phyloP scores from a whole-genome alignment of 1,284 basidiomycete species.

The Pyrrhoderma lamaoense region DNA sequence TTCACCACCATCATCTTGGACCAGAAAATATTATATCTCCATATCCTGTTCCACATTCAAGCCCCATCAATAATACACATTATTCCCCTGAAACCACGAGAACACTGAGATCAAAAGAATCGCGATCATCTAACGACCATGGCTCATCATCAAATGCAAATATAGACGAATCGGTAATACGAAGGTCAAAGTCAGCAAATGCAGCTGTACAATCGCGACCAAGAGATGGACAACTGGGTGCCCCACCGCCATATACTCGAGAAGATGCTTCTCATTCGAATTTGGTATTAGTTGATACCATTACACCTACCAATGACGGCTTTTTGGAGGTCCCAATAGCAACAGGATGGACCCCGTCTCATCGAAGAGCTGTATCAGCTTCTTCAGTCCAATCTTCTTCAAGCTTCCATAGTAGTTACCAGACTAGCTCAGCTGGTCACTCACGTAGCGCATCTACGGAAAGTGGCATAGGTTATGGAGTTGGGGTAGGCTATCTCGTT shows the following conservation, averaged over 20 bases:
- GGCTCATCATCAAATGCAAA: conserved; percentile 2
- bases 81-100: neutral
- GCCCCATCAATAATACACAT: neutral
- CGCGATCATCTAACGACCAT: neutral
- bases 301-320: neutral
- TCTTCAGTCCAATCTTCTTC: neutral
- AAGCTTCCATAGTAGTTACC: neutral
- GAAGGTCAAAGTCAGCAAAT: conserved; percentile 10
- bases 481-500: no score
- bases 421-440: neutral
- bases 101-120: conserved; percentile 2
- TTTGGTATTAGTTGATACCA: neutral
- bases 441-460: neutral
- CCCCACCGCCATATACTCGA: conserved; percentile 14
- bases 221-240: conserved; percentile 5
- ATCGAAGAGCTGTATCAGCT: conserved; percentile 9
- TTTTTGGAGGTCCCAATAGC: conserved; percentile 2
- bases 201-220: conserved; percentile 1
- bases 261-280: conserved; percentile 5
- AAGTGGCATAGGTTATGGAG: no score
- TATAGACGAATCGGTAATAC: neutral
- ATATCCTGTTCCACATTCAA: neutral
- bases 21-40: conserved; percentile 11
- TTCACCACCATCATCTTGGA: conserved; percentile 6
- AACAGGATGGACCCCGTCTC: conserved; percentile 1